Base-by-base conservation (phyloP, 2,329 filamentous ascomycete genomes). In the Epichloe uncinata region DNA sequence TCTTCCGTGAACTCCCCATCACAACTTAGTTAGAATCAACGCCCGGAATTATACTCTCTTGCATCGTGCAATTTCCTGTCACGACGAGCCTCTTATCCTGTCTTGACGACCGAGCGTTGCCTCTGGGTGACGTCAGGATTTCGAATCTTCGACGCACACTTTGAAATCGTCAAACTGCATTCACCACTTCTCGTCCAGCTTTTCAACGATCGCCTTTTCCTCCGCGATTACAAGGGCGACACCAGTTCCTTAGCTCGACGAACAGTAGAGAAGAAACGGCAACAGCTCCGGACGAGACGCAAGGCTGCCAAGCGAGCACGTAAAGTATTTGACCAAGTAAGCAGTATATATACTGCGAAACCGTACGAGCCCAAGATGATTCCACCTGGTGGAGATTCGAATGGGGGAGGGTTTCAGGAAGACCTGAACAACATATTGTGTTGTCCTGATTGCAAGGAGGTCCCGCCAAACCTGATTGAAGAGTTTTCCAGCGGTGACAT, bases 401-500 rank as follows among this genome's bases (percentile, higher is more conserved):
- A 53, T 38, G 61, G 56, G 56, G 57, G 54, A 45, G 63, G 59
- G 15, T 52, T 41, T 75, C 80, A 81, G 61, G 84, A 95, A 66
- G 93, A 97, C 58, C 77, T 97, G 52, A 94, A 87, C 65, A 84
- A 88, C 62, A 81, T 84, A 57, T 69, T 97, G 55, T 83, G 88
- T 56, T 98, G 93, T 66, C 85, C 81, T 15, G 91, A 98, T 63
- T 98, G 93, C 74, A 85, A 84, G 61, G 88, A 95, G 63, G 77
- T 81, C 49, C 93, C 93, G n/a, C 91, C 93, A 5, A 90, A 95
- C 56, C 74, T 98, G 36, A 79, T 93, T 43, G 93, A 97, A 63
- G 93, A 97, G 65, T 93, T 91, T 63, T 89, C 89, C 5, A 86
- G 83, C 36, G 87, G 88, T 56, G 93, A 98, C 66, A 87, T 94